Evolutionary conservation across 1,139 yeast species (phyloP), one percentile per base, ranked within the genome.

Genomic region (Nakaseomyces glabratus): DNA sequence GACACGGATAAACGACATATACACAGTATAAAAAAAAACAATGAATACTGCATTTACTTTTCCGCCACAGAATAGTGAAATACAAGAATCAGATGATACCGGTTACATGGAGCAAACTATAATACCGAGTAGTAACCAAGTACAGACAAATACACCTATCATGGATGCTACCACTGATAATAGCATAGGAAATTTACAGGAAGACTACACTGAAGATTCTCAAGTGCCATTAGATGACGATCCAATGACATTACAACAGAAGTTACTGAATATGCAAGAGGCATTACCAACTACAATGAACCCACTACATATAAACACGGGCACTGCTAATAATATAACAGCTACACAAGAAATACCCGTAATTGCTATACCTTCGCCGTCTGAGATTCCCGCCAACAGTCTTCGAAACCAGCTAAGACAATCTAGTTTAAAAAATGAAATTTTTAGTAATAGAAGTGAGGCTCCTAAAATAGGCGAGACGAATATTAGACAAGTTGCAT

Each of bases 41-140:
- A 41, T 41, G 45, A 38, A 40, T 21, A 33, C 41, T 8, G 36
- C 33, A 13, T 41, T 41, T 23, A 39, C 41, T 4, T 41, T 41
- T 25, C 45, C 45, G 6, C 35, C 42, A 4, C 39, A 33, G 14
- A 28, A 21, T 13, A 25, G 11, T 20, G 24, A 24, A n/a, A n/a
- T n/a, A n/a, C n/a, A n/a, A n/a, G n/a, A n/a, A n/a, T n/a, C n/a
- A n/a, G n/a, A n/a, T n/a, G n/a, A n/a, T n/a, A n/a, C n/a, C n/a
- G n/a, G n/a, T n/a, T n/a, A n/a, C n/a, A n/a, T n/a, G n/a, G n/a
- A n/a, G n/a, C n/a, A n/a, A n/a, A n/a, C n/a, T n/a, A n/a, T n/a
- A n/a, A n/a, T n/a, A n/a, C n/a, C n/a, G n/a, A n/a, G n/a, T n/a
- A n/a, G n/a, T n/a, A n/a, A n/a, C n/a, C n/a, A n/a, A n/a, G n/a